Evolutionary conservation across 345 rosid species (phyloP), one percentile per base, ranked within the genome.

Genomic region (Lumnitzera littorea): DNA sequence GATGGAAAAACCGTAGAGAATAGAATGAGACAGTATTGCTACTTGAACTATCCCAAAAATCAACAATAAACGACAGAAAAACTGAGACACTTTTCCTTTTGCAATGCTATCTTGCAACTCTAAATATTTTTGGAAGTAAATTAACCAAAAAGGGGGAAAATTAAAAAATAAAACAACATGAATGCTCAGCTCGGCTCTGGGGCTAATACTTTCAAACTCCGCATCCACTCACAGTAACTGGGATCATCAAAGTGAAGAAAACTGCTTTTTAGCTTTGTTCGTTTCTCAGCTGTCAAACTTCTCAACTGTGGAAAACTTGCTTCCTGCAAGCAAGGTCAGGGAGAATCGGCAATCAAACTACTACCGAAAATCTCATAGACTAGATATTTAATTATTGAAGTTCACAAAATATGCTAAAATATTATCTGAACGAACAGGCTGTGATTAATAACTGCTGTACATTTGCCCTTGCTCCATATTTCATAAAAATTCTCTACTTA

Each of bases 201-300:
- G 46, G 94, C 87, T 62, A 84, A 77, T 43, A 86, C 84, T 75
- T 81, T 86, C 78, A 94, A 74, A 61, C 83, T 74, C n/a, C 75
- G 81, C 80, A 82, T 88, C 99, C 97, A 94, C 71, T 94, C 95
- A 7, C 95, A 90, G 71, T 82, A 80, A 74, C 99, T 94, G 7
- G 87, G 89, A 72, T 94, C 97, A 61, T 94, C 96, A 20, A 94
- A 88, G 67, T 83, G 87, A 66, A 94, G 63, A 64, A 90, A 88
- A 68, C 89, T 84, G 80, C 86, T 86, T 74, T 90, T 90, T 57
- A 90, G 76, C 72, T 86, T 90, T 3, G 67, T 72, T 48, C 97
- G 76, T 67, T 79, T 80, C 57, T 94, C 96, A 6, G 70, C 61
- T 23, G 88, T 80, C 76, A 88, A 72, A 24, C 80, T 70, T 66